phyloP scores from a whole-genome alignment of 2,329 filamentous ascomycete species.

The Fonsecaea multimorphosa region DNA sequence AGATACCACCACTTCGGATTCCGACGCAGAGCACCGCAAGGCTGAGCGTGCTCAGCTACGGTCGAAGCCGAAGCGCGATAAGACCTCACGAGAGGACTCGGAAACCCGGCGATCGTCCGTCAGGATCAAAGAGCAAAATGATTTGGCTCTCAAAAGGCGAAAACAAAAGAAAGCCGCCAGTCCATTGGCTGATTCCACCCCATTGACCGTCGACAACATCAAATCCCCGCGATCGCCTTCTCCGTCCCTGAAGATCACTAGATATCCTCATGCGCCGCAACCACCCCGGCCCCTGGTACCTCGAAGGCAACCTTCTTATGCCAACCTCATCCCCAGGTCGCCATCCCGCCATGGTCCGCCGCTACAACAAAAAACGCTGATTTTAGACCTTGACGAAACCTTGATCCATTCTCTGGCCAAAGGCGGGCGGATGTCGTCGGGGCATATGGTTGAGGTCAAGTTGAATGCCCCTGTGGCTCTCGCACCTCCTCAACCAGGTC shows the following conservation, averaged over 20 bases:
- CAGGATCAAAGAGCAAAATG: slow-evolving; percentile 39
- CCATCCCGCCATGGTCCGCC: slow-evolving; percentile 44
- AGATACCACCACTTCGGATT: slow-evolving; percentile 32
- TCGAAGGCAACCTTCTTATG: slow-evolving; percentile 85
- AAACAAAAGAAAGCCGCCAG: slow-evolving; percentile 53
- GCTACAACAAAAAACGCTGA: slow-evolving; percentile 82
- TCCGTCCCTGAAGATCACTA: slow-evolving; percentile 72
- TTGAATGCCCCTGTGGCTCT: slow-evolving; percentile 74
- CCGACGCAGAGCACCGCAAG: slow-evolving; percentile 36
- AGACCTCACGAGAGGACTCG: slow-evolving; percentile 23
- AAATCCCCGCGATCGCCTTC: slow-evolving; percentile 92
- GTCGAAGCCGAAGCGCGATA: slow-evolving; percentile 27
- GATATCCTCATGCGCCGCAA: slow-evolving; percentile 86
- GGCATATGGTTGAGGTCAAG: slow-evolving; percentile 98
- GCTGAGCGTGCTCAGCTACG: slow-evolving; percentile 9
- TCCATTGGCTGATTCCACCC: slow-evolving; percentile 47
- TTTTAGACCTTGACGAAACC: slow-evolving; percentile 95
- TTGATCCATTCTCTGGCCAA: slow-evolving; percentile 98
- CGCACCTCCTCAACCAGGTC: slow-evolving; percentile 47
- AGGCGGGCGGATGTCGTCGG: slow-evolving; percentile 91
- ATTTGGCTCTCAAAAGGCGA: slow-evolving; percentile 58
- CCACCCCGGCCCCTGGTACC: slow-evolving; percentile 91
- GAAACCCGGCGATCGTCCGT: slow-evolving; percentile 37
- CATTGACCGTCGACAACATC: slow-evolving; percentile 75
- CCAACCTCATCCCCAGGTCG: slow-evolving; percentile 62